Percentiles rank a stretch among this genome's conserved stretches.
phyloP scores from a whole-genome alignment of 768 basidiomycete species.

The Lyophyllum semitale region DNA sequence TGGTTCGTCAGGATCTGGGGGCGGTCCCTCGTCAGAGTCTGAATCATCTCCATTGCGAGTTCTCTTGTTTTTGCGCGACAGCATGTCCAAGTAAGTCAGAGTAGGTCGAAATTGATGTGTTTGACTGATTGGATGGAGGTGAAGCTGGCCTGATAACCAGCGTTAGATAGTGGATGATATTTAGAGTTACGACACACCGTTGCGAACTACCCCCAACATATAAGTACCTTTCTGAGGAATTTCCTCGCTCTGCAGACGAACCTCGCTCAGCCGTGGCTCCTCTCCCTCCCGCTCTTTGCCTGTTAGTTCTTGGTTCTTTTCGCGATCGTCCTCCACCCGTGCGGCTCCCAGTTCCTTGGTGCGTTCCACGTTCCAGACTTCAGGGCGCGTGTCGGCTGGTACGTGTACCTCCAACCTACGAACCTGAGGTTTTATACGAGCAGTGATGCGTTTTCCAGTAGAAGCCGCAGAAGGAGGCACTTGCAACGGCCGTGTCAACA shows the following conservation, averaged over 20 bases:
- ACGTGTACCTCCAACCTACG: constrained; percentile 76
- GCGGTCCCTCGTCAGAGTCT: constrained; percentile 79
- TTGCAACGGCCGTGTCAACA: constrained; percentile 72
- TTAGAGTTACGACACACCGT: constrained; percentile 48
- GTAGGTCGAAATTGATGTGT: constrained; percentile 84
- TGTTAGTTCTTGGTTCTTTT: constrained; percentile 68
- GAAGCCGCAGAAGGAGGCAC: constrained; percentile 71
- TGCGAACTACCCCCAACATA: constrained; percentile 75
- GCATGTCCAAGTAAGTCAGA: constrained; percentile 75
- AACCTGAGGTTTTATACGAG: constrained; percentile 66
- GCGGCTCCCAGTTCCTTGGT: constrained; percentile 67
- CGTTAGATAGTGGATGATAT: constrained; percentile 4
- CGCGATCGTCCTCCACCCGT: constrained; percentile 71
- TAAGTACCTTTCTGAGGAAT: constrained; percentile 65
- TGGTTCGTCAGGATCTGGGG: constrained; percentile 77
- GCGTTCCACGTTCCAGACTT: constrained; percentile 79
- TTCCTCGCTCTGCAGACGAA: constrained; percentile 73
- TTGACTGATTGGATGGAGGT: constrained; percentile 77
- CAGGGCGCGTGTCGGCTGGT: constrained; percentile 76
- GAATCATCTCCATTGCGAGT: constrained; percentile 55
- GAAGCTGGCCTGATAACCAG: constrained; percentile 54
- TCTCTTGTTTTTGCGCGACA: constrained; percentile 64
- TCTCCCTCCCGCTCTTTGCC: constrained; percentile 47
- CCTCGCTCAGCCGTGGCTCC: constrained; percentile 67
- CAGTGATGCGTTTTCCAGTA: constrained; percentile 77